Conservation (phyloP, 1,284 basidiomycete genomes). For the Caloboletus firmus region DNA sequence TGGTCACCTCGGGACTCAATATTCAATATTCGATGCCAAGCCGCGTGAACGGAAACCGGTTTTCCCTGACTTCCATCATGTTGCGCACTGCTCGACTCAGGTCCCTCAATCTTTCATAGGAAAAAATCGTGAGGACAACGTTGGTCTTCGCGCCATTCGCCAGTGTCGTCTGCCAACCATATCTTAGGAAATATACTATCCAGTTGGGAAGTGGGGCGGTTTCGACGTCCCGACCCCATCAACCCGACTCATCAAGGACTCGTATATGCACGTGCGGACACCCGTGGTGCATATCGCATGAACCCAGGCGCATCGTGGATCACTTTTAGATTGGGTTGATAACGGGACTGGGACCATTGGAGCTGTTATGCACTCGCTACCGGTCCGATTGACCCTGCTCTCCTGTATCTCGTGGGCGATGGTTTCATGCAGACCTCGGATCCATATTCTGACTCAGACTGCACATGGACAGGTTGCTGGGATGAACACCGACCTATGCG, state of each 20-base stretch:
- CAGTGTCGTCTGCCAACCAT: constrained; percentile 1
- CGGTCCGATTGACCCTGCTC: constrained; percentile 56
- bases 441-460: neutral
- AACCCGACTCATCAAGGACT: constrained; percentile 56
- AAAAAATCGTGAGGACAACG: too few relatives aligned
- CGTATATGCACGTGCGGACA: constrained; percentile 67
- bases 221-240: constrained; percentile 50
- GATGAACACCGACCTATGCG: constrained; percentile 32
- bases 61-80: too few relatives aligned
- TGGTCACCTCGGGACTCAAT: too few relatives aligned
- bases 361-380: constrained; percentile 64
- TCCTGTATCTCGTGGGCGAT: constrained; percentile 48
- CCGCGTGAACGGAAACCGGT: too few relatives aligned
- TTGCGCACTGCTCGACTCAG: too few relatives aligned
- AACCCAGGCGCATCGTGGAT: constrained; percentile 63
- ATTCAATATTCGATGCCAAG: too few relatives aligned
- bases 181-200: constrained; percentile 12
- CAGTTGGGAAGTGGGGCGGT: constrained; percentile 13
- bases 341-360: constrained; percentile 61
- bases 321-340: constrained; percentile 59
- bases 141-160: neutral
- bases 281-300: constrained; percentile 63
- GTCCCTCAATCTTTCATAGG: too few relatives aligned
- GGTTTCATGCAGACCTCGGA: neutral
- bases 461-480: constrained; percentile 45